Conservation (phyloP, 1,284 basidiomycete species). For the Ceratobasidium sp. region DNA sequence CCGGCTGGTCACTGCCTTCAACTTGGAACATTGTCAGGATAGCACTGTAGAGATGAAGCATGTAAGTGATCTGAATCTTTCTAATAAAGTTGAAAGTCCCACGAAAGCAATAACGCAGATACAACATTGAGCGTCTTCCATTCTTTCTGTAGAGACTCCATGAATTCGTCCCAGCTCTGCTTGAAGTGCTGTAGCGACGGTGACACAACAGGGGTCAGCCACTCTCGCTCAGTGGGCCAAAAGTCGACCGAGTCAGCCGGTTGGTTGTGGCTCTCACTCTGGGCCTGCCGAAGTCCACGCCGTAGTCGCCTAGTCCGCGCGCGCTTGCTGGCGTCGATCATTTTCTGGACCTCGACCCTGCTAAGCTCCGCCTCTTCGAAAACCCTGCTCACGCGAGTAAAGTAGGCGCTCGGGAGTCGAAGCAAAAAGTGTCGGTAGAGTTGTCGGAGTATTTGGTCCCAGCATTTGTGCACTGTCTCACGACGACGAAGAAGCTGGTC, state of each 20-base stretch:
- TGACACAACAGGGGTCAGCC: constrained; percentile 38
- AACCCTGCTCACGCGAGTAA: constrained; percentile 70
- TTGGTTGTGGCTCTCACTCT: neutral
- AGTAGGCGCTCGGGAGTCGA: constrained; percentile 74
- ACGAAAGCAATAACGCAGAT: constrained; percentile 73
- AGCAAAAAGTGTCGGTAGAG: constrained; percentile 68
- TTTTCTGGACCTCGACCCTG: constrained; percentile 69
- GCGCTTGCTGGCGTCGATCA: constrained; percentile 59
- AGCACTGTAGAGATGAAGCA: constrained; percentile 54
- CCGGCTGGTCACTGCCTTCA: constrained; percentile 63
- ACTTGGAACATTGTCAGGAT: constrained; percentile 78
- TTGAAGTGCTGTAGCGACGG: constrained; percentile 56
- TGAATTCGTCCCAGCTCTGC: constrained; percentile 71
- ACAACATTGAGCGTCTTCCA: constrained; percentile 81
- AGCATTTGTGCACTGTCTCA: constrained; percentile 47
- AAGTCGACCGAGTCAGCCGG: constrained; percentile 13
- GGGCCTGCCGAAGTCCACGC: neutral
- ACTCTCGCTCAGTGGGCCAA: constrained; percentile 38
- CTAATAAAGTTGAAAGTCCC: constrained; percentile 46
- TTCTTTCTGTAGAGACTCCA: constrained; percentile 70
- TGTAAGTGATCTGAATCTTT: constrained; percentile 11
- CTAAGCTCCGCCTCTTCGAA: constrained; percentile 78
- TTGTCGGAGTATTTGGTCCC: constrained; percentile 59
- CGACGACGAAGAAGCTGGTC: constrained; percentile 42
- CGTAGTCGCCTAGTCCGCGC: constrained; percentile 36